Base-by-base conservation (phyloP, 2,329 filamentous ascomycete genomes). In the Fonsecaea multimorphosa region DNA sequence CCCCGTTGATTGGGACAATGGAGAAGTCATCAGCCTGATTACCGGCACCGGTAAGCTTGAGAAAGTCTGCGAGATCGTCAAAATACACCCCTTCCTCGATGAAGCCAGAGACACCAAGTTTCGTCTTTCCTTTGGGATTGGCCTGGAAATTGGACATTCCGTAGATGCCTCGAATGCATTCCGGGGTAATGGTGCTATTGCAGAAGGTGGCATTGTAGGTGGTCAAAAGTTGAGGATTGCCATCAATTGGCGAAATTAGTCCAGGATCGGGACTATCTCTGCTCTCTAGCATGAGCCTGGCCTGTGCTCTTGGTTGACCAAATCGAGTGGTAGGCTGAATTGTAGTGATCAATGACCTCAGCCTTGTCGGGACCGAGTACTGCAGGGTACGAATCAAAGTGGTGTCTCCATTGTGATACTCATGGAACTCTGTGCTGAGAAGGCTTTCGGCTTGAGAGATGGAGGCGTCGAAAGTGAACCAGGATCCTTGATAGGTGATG, bases 251-350 rank as follows among this genome's bases (percentile, higher is more conserved):
- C 31, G 32, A 36, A 6, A 32, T 36, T 22, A 32, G 19, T 12
- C 24, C 49, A 14, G 49, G 22, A 29, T 58, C 22, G 49, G 36
- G 27, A n/a, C 40, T 29, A 24, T 49, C 36, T 34, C 32, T 58
- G 44, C 12, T 19, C 16, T 56, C 73, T 22, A 75, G 63, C 12
- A 79, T 73, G 6, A 76, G 75, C 29, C 74, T 79, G 52, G 71
- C 73, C 63, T 84, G 81, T 1, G 82, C 70, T 32, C 74, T 75
- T 24, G 84, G 79, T 62, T 82, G 78, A 19, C 85, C 84, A 65
- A 90, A 90, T 44, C 84, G 81, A 3, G 86, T 90, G 0, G 87
- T 90, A 0, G 88, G 88, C 74, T 89, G 86, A 56, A 90, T 85
- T 73, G 89, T 81, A 64, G 86, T 84, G 64, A 91, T 81, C 71